A percentile compares a stretch with the other conserved stretches of the same genome.
Evolutionary conservation across 1,284 basidiomycete genomes (phyloP).

Genomic region (Caloboletus inedulis): DNA sequence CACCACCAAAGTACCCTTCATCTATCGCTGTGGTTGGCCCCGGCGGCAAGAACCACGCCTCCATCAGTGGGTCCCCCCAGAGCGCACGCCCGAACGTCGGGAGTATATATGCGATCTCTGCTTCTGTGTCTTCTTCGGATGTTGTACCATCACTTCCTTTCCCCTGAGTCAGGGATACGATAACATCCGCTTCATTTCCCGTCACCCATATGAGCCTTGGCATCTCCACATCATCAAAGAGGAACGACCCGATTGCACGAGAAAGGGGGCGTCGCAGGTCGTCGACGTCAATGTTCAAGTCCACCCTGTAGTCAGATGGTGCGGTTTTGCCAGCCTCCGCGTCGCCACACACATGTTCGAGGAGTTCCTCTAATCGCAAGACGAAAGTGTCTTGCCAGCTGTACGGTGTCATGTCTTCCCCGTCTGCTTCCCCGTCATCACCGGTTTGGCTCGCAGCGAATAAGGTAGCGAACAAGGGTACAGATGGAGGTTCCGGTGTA

Average conservation of each 20-base stretch:
- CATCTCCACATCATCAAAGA: slow-evolving; percentile 72
- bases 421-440: slow-evolving; percentile 19
- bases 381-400: slow-evolving; percentile 75
- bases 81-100: slow-evolving; percentile 54
- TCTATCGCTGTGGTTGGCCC: slow-evolving; percentile 48
- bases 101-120: slow-evolving; percentile 42
- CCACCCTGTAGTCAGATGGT: slow-evolving; percentile 8
- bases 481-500: slow-evolving; percentile 23
- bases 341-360: slow-evolving; percentile 35
- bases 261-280: slow-evolving; percentile 51
- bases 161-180: slow-evolving; percentile 34
- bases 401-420: slow-evolving; percentile 43
- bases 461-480: slow-evolving; percentile 14
- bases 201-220: slow-evolving; percentile 63
- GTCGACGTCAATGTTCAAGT: slow-evolving; percentile 34
- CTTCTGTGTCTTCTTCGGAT: slow-evolving; percentile 19
- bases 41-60: slow-evolving; percentile 53
- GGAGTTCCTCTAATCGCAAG: slow-evolving; percentile 49
- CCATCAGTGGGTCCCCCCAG: slow-evolving; percentile 74
- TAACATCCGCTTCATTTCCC: slow-evolving; percentile 51
- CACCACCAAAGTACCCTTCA: slow-evolving; percentile 57
- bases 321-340: not conserved
- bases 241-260: slow-evolving; percentile 66
- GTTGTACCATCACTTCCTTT: not conserved
- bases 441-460: slow-evolving; percentile 5